These are phyloP conservation scores for Sorghum bicolor DNA, from an alignment of 176 grass and related monocot species.

Conservation along the genomic window Sorghum_bicolor_NCBIv3 NC_012875.2:51072501-51073000, in stretches of 20 bases:
- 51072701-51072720: slow-evolving; percentile 78
- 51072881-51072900: not conserved
- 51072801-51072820: not conserved
- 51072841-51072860: not conserved
- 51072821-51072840: not conserved
- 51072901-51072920: not conserved
- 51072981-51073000: not conserved
- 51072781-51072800: not conserved
- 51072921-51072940: not conserved
- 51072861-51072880: not conserved
- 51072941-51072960: not conserved
- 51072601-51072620: not conserved
- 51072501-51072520: slow-evolving; percentile 78
- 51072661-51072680: slow-evolving; percentile 87
- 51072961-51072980: not conserved
- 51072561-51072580: not conserved
- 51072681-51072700: slow-evolving; percentile 73
- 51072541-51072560: slow-evolving; percentile 10
- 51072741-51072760: not conserved
- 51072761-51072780: not conserved
- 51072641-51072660: slow-evolving; percentile 77
- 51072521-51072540: slow-evolving; percentile 70
- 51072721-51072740: slow-evolving; percentile 79
- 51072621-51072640: slow-evolving; percentile 59
- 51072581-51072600: not conserved